Percentiles rank a stretch among this genome's conserved stretches.
These are phyloP conservation scores for Cystobasidium ongulense DNA, from an alignment of 768 basidiomycete species.

Conservation along the genomic window DNA sequence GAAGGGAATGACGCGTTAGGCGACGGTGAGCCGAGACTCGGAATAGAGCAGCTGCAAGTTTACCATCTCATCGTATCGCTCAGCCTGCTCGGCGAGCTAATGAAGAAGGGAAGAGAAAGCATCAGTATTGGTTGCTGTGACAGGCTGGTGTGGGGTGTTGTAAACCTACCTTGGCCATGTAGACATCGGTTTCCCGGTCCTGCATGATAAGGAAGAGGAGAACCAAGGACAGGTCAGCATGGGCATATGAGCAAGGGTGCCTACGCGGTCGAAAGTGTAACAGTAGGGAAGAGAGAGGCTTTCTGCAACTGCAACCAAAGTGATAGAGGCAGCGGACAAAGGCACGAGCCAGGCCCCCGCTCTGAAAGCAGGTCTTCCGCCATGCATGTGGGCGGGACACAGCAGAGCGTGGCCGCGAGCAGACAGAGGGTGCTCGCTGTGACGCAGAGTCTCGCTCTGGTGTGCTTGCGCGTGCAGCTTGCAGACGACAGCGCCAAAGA, in stretches of 20 bases:
- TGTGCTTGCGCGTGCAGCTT: too few relatives aligned
- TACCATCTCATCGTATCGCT: slow-evolving; percentile 84
- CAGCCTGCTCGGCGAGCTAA: slow-evolving; percentile 57
- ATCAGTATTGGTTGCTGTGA: not conserved
- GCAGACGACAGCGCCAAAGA: too few relatives aligned
- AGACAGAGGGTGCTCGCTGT: too few relatives aligned
- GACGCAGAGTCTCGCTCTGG: too few relatives aligned
- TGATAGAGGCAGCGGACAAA: too few relatives aligned
- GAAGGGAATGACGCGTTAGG: slow-evolving; percentile 42
- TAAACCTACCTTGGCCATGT: slow-evolving; percentile 78
- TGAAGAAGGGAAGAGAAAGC: not conserved
- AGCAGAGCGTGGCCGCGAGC: too few relatives aligned
- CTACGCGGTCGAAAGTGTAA: not conserved
- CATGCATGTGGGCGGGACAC: too few relatives aligned
- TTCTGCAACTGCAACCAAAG: too few relatives aligned
- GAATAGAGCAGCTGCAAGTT: not conserved
- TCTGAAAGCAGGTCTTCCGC: too few relatives aligned
- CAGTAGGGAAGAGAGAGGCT: too few relatives aligned
- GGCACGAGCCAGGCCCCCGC: too few relatives aligned
- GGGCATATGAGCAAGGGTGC: not conserved
- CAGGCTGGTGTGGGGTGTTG: not conserved
- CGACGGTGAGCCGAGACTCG: not conserved
- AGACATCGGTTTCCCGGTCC: slow-evolving; percentile 52
- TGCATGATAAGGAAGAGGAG: not conserved
- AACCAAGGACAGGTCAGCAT: not conserved